Percentiles rank a stretch among this genome's conserved stretches.
Conservation (phyloP, 371 early-diverging fungal genomes). For the Mucor indicus region DNA sequence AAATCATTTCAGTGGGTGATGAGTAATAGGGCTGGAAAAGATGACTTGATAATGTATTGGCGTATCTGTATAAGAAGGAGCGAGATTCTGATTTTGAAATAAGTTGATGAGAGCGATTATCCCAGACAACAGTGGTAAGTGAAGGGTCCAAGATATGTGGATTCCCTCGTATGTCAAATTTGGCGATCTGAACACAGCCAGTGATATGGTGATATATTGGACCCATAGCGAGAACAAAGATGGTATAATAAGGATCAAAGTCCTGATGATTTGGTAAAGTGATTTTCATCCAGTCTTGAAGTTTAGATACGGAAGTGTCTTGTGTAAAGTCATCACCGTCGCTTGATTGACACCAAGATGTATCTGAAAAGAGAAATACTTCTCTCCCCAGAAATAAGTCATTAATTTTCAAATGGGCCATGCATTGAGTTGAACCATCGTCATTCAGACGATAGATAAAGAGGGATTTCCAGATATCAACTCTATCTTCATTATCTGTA, state of each 20-base stretch:
- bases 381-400: constrained; percentile 25
- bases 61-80: not conserved
- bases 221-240: constrained; percentile 23
- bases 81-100: not conserved
- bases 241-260: constrained; percentile 16
- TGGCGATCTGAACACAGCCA: constrained; percentile 20
- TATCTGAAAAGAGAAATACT: constrained; percentile 27
- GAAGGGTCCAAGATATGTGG: constrained; percentile 22
- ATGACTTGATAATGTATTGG: not conserved
- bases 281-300: constrained; percentile 19
- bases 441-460: constrained; percentile 27
- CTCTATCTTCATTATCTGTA: constrained; percentile 14
- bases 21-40: not conserved
- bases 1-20: constrained; percentile 9
- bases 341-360: constrained; percentile 23
- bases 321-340: constrained; percentile 7
- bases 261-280: constrained; percentile 7
- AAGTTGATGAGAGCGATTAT: not conserved
- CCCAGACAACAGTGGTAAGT: constrained; percentile 17
- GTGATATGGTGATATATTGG: constrained; percentile 17
- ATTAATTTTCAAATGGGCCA: constrained; percentile 16
- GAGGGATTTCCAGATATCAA: constrained; percentile 28
- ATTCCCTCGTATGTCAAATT: constrained; percentile 19
- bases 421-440: constrained; percentile 25
- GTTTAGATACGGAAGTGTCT: not conserved